phyloP scores from a whole-genome alignment of 768 basidiomycete species.

The Cyclocybe cylindracea region DNA sequence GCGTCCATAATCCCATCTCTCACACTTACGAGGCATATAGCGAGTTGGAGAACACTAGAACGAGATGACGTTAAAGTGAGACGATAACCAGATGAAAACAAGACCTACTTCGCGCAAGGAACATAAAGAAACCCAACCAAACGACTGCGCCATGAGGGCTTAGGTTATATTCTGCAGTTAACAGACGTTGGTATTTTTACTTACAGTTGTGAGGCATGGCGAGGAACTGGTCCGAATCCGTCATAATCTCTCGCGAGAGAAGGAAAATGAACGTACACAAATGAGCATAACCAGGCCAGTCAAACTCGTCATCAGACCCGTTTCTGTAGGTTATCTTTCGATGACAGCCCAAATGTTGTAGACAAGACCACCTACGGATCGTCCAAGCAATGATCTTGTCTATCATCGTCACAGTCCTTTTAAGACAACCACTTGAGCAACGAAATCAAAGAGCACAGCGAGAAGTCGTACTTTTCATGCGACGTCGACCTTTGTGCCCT shows the following conservation, averaged over 20 bases:
- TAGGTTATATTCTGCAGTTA: neutral
- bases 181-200: neutral
- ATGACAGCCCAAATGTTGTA: neutral
- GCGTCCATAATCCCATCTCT: neutral
- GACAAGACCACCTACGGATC: neutral
- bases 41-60: neutral
- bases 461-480: too few species aligned
- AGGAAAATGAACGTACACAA: neutral
- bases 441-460: too few species aligned
- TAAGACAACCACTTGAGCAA: too few species aligned
- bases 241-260: neutral
- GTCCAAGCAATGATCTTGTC: neutral
- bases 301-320: neutral
- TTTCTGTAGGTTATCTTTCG: neutral
- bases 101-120: neutral
- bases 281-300: neutral
- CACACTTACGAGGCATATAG: neutral
- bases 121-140: neutral
- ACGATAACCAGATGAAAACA: neutral
- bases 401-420: neutral
- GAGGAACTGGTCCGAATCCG: neutral
- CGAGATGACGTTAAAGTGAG: neutral
- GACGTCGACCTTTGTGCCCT: neutral
- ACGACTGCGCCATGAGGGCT: neutral
- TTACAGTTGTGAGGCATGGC: neutral